These are phyloP conservation scores for Glomus cerebriforme DNA, from an alignment of 192 early-diverging fungal species.

Conservation along the genomic window DNA sequence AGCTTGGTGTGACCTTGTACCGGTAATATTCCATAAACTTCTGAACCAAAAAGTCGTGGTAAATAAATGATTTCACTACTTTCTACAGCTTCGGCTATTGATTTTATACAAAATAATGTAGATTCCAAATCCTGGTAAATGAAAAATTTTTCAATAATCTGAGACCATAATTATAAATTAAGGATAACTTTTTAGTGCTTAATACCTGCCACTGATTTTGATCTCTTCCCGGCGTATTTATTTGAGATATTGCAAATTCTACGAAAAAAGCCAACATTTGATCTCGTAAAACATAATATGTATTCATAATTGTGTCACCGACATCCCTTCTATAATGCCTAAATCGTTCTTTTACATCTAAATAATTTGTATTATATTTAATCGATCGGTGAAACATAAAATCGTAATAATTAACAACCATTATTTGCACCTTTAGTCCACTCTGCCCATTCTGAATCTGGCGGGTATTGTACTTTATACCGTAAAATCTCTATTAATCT, in stretches of 20 bases:
- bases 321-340: slow-evolving; percentile 66
- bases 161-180: neutral
- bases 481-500: slow-evolving; percentile 56
- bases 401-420: neutral
- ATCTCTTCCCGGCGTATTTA: slow-evolving; percentile 28
- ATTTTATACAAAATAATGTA: slow-evolving; percentile 64
- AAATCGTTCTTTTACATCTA: slow-evolving; percentile 62
- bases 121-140: slow-evolving; percentile 49
- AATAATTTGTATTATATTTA: neutral
- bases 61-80: slow-evolving; percentile 53
- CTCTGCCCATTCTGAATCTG: slow-evolving; percentile 50
- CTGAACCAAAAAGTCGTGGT: slow-evolving; percentile 59
- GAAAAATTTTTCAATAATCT: neutral
- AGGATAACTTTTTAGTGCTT: slow-evolving; percentile 27
- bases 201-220: slow-evolving; percentile 31
- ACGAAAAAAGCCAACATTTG: slow-evolving; percentile 55
- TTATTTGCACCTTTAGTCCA: slow-evolving; percentile 53
- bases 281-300: slow-evolving; percentile 65
- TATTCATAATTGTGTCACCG: slow-evolving; percentile 71
- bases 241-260: slow-evolving; percentile 34
- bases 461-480: slow-evolving; percentile 60
- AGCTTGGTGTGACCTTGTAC: slow-evolving; percentile 42
- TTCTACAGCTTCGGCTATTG: slow-evolving; percentile 67
- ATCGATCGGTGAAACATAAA: neutral
- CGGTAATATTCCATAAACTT: slow-evolving; percentile 54